Percentiles rank a stretch among this genome's conserved stretches.
phyloP scores from a whole-genome alignment of 2,329 filamentous ascomycete genomes.

The Elsinoe arachidis region DNA sequence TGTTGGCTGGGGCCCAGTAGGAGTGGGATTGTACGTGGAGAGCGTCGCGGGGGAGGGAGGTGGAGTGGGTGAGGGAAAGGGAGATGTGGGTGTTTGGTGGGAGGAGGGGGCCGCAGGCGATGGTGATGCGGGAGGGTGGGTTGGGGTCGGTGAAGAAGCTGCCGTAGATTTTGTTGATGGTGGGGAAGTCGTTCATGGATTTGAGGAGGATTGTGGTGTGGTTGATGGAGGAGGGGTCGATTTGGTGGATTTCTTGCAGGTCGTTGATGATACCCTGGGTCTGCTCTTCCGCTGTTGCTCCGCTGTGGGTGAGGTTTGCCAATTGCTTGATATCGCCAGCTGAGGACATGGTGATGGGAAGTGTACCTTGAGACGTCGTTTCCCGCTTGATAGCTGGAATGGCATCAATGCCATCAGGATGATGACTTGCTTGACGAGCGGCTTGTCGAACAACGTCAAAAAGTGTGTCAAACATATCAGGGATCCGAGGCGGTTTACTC shows the following conservation, averaged over 20 bases:
- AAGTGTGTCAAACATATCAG: slow-evolving; percentile 56
- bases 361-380: neutral
- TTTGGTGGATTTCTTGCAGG: slow-evolving; percentile 22
- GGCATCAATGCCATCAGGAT: no score
- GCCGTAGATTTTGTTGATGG: slow-evolving; percentile 68
- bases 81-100: slow-evolving; percentile 54
- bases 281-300: slow-evolving; percentile 33
- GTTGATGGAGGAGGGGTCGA: slow-evolving; percentile 25
- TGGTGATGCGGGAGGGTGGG: slow-evolving; percentile 75
- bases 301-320: slow-evolving; percentile 23
- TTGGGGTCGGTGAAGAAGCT: slow-evolving; percentile 67
- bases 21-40: slow-evolving; percentile 88
- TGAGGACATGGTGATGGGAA: neutral
- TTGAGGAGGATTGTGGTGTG: slow-evolving; percentile 60
- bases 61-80: slow-evolving; percentile 36
- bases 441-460: slow-evolving; percentile 41
- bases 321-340: neutral
- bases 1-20: slow-evolving; percentile 97
- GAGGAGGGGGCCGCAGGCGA: slow-evolving; percentile 64
- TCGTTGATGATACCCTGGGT: slow-evolving; percentile 32
- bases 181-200: slow-evolving; percentile 68
- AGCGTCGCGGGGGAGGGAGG: slow-evolving; percentile 31
- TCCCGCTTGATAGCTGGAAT: no score
- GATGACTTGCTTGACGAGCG: neutral
- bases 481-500: slow-evolving; percentile 43